A percentile compares a stretch with the other conserved stretches of the same genome.
phyloP scores from a whole-genome alignment of 768 basidiomycete species.

The Kwoniella heveanensis region DNA sequence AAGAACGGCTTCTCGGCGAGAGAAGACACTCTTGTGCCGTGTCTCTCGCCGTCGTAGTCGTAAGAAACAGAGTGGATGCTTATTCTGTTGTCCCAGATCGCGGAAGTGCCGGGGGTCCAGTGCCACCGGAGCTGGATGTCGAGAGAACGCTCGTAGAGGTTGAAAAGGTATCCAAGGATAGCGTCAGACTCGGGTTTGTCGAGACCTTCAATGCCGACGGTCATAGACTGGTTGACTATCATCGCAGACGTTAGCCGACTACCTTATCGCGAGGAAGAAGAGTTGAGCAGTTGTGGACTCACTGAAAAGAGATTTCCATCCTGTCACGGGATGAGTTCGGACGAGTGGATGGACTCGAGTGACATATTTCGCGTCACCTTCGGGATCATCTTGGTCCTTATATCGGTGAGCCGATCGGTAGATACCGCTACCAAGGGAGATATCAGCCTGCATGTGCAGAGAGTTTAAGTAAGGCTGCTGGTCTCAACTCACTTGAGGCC shows the following conservation, averaged over 20 bases:
- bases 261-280: too few relatives aligned
- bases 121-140: conserved; percentile 57
- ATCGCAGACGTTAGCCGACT: neutral
- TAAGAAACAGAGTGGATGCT: conserved; percentile 56
- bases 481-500: conserved; percentile 36
- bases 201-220: conserved; percentile 54
- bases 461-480: too few relatives aligned
- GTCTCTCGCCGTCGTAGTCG: conserved; percentile 57
- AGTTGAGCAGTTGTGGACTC: too few relatives aligned
- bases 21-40: conserved; percentile 48
- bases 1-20: conserved; percentile 49
- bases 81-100: conserved; percentile 57
- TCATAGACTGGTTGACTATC: conserved; percentile 55
- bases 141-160: conserved; percentile 43
- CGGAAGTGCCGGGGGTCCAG: conserved; percentile 54
- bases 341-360: conserved; percentile 34
- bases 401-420: conserved; percentile 52
- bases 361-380: conserved; percentile 31
- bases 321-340: conserved; percentile 45
- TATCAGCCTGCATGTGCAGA: too few relatives aligned
- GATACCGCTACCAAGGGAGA: conserved; percentile 37
- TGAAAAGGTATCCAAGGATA: conserved; percentile 55
- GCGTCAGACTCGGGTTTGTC: conserved; percentile 54
- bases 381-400: conserved; percentile 43
- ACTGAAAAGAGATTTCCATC: conserved; percentile 54